Evolutionary conservation across 805 yeast genomes (phyloP), one percentile per base, ranked within the genome.

Genomic region (Saturnispora sekii): DNA sequence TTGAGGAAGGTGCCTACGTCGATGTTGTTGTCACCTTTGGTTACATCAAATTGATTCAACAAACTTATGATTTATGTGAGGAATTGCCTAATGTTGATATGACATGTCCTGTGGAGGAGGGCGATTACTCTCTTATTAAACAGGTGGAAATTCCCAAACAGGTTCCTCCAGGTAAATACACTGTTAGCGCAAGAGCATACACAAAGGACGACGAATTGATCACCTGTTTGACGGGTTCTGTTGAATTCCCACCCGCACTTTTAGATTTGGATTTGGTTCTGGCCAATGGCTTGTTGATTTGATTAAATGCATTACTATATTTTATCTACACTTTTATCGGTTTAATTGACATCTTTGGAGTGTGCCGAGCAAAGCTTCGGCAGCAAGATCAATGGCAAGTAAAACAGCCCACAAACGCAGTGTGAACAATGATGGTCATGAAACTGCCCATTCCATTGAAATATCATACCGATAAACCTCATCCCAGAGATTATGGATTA

Each of bases 1-100:
- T 93, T 32, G 76, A 62, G 28, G 90, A 86, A 15, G 98, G 98
- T 31, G 85, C 97, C 0, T 93, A 89, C 57, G 94, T 93, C 41
- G 96, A 89, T 53, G 90, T 93, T 28, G 94, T 87, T 53, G 97
- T 93, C 16, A 75, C 84, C 52, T 83, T 88, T 57, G 98, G 97
- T 5, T 89, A 84, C 66, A 89, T 93, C 64, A 84, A 84, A 54
- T 72, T 93, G 47, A 66, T 93, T 43, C 82, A 86, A 55, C 90
- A 88, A 61, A 85, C 94, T n/a, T 84, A 81, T 61, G 97, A 93
- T 62, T 69, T 93, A 50, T 93, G 98, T 65, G 96, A 88, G 52
- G 81, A 87, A 60, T 70, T 88, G 48, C 76, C 77, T 43, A 82
- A 88, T 55, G 89, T 88, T 38, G 95, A 84, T 57, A 65, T 88